Conservation (phyloP, 1,284 basidiomycete species). For the Cystobasidium sp. region DNA sequence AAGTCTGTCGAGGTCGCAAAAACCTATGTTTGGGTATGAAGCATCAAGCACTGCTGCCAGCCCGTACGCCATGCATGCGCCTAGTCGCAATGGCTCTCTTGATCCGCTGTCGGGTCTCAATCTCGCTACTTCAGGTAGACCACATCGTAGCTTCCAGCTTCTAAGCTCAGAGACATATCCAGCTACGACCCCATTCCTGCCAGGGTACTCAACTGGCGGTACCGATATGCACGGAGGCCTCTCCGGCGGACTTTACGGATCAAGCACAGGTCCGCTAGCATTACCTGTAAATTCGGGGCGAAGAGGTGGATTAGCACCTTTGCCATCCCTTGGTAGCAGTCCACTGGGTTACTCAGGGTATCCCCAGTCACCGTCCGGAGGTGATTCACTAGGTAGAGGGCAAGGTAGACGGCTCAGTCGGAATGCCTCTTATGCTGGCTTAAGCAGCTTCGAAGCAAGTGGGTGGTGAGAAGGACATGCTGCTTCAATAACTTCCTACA, state of each 20-base stretch:
- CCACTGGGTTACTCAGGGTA: not conserved
- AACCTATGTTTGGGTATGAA: conserved; percentile 8
- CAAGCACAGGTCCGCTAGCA: not conserved
- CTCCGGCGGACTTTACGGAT: not conserved
- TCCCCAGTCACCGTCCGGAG: not conserved
- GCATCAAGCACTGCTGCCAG: not conserved
- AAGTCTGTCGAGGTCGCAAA: not conserved
- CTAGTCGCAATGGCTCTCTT: not conserved
- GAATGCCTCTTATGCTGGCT: conserved; percentile 26
- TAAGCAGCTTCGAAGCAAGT: conserved; percentile 35
- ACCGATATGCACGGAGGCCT: not conserved
- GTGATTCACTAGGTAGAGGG: not conserved
- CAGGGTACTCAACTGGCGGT: not conserved
- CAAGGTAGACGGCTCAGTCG: conserved; percentile 2
- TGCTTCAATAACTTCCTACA: too few relatives aligned
- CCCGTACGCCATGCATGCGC: not conserved
- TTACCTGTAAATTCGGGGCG: not conserved
- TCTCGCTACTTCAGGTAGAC: not conserved
- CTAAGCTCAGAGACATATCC: conserved; percentile 8
- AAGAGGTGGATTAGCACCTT: not conserved
- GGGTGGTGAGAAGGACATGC: not conserved
- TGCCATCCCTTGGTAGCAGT: not conserved
- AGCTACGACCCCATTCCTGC: not conserved
- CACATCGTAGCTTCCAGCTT: not conserved
- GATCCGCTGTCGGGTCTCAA: not conserved